Conservation (phyloP, 2,329 filamentous ascomycete species). For the Colletotrichum tropicicola region DNA sequence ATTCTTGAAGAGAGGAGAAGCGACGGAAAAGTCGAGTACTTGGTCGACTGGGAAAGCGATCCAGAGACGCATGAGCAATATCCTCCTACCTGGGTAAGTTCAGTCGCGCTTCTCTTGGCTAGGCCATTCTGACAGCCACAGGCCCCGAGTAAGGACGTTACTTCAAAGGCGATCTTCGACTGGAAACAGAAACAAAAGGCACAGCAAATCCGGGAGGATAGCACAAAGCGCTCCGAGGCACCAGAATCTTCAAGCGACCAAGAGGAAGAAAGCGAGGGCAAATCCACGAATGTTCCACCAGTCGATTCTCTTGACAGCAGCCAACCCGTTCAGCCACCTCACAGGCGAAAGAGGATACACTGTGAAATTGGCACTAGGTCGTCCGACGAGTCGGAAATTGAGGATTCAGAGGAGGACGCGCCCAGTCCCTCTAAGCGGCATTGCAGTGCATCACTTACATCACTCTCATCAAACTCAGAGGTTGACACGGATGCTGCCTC, state of each 20-base stretch:
- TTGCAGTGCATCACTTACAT: constrained; percentile 13
- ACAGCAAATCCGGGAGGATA: background rate
- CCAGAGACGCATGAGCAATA: constrained; percentile 41
- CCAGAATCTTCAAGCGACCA: background rate
- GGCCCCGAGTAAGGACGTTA: constrained; percentile 38
- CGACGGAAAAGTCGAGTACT: constrained; percentile 40
- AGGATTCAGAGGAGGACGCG: constrained; percentile 1
- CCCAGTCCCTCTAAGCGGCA: background rate
- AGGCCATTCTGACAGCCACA: constrained; percentile 9
- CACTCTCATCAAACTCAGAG: constrained; percentile 17
- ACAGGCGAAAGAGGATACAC: constrained; percentile 11
- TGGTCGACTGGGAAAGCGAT: constrained; percentile 50
- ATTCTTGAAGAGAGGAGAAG: constrained; percentile 45
- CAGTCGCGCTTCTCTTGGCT: constrained; percentile 10
- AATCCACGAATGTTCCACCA: background rate
- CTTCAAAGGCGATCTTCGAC: constrained; percentile 39
- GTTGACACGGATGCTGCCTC: constrained; percentile 25
- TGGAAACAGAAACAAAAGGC: constrained; percentile 38
- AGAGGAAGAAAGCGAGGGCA: background rate
- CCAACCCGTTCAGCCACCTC: constrained; percentile 16
- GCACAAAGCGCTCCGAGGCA: background rate
- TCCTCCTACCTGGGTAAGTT: constrained; percentile 43
- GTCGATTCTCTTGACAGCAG: constrained; percentile 13
- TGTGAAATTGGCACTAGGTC: background rate
- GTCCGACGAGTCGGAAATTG: background rate